Percentiles rank a stretch among this genome's conserved stretches.
phyloP scores from a whole-genome alignment of 2,329 filamentous ascomycete genomes.

The Cercospora canescens region DNA sequence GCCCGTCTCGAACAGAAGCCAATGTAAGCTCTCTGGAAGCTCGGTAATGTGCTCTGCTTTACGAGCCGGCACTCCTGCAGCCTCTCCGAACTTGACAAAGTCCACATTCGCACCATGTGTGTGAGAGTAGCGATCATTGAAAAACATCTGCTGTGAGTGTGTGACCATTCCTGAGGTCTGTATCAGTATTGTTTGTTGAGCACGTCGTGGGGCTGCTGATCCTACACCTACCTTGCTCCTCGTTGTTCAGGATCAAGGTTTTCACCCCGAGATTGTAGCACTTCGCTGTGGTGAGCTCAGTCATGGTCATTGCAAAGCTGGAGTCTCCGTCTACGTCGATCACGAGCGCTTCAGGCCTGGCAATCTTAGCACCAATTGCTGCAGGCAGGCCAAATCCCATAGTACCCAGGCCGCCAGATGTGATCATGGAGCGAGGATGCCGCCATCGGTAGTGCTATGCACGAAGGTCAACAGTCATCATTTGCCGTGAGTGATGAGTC shows the following conservation, averaged over 20 bases:
- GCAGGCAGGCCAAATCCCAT: slow-evolving; percentile 97
- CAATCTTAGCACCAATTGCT: slow-evolving; percentile 58
- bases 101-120: slow-evolving; percentile 91
- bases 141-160: slow-evolving; percentile 96
- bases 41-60: slow-evolving; percentile 60
- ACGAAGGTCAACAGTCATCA: slow-evolving; percentile 66
- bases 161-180: slow-evolving; percentile 72
- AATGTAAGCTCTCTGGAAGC: not conserved
- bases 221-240: not conserved
- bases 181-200: not conserved
- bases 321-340: not conserved
- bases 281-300: not conserved
- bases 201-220: no score
- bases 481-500: no score
- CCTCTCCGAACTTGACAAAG: slow-evolving; percentile 86
- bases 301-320: not conserved
- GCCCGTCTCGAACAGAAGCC: slow-evolving; percentile 1
- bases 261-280: not conserved
- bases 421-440: slow-evolving; percentile 88
- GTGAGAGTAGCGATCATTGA: slow-evolving; percentile 86
- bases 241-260: not conserved
- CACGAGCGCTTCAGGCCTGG: not conserved
- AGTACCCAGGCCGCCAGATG: slow-evolving; percentile 87
- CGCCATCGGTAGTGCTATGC: slow-evolving; percentile 96
- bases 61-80: slow-evolving; percentile 83